These are phyloP conservation scores for Anthracocystis setariae DNA, from an alignment of 1,284 basidiomycete species.

Conservation along the genomic window DNA sequence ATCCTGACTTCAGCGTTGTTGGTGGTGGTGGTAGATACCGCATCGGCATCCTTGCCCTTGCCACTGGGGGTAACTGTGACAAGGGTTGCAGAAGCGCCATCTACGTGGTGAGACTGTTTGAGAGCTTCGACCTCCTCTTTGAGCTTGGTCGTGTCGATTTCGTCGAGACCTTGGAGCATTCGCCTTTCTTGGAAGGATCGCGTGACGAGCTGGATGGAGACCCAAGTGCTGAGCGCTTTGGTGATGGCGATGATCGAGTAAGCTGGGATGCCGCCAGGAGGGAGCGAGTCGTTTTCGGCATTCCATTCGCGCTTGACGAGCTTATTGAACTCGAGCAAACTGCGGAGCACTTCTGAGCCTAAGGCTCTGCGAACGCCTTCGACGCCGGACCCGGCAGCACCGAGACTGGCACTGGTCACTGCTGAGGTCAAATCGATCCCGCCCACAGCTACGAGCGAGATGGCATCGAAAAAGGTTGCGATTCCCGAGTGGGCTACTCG, in stretches of 20 bases:
- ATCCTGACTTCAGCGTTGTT: slow-evolving; percentile 45
- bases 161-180: slow-evolving; percentile 45
- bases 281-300: slow-evolving; percentile 48
- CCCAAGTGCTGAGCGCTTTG: slow-evolving; percentile 58
- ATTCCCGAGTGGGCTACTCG: slow-evolving; percentile 49
- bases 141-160: slow-evolving; percentile 42
- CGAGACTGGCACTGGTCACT: slow-evolving; percentile 53
- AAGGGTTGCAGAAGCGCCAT: slow-evolving; percentile 12
- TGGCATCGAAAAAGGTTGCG: slow-evolving; percentile 56
- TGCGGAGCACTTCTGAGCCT: slow-evolving; percentile 54
- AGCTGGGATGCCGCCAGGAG: slow-evolving; percentile 59
- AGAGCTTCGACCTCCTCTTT: slow-evolving; percentile 33
- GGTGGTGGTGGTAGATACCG: background rate
- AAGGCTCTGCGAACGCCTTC: slow-evolving; percentile 52
- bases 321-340: slow-evolving; percentile 47
- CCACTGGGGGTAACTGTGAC: slow-evolving; percentile 5
- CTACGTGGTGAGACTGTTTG: slow-evolving; percentile 32
- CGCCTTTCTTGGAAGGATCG: slow-evolving; percentile 45
- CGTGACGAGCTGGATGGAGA: slow-evolving; percentile 60
- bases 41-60: background rate
- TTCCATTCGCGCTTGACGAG: slow-evolving; percentile 62
- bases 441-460: slow-evolving; percentile 54
- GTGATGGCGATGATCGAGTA: slow-evolving; percentile 55
- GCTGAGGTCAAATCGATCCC: slow-evolving; percentile 60
- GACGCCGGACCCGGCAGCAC: slow-evolving; percentile 52